These are phyloP conservation scores for Metarhizium brunneum DNA, from an alignment of 2,329 filamentous ascomycete genomes.

Conservation along the genomic window DNA sequence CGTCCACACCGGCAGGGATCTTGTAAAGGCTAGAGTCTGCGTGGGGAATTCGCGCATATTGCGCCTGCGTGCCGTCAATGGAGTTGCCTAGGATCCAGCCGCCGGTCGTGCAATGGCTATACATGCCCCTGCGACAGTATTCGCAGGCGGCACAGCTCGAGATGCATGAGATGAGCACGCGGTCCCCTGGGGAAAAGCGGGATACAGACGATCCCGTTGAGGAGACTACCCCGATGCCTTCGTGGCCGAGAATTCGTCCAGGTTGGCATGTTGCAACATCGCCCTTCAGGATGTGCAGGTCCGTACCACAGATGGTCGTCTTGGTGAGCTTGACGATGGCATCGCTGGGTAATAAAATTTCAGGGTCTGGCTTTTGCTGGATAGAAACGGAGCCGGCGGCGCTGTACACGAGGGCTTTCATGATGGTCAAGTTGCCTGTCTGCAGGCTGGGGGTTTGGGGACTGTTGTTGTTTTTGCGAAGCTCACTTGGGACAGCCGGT, in stretches of 20 bases:
- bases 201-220: constrained; percentile 33
- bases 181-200: constrained; percentile 38
- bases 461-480: background rate
- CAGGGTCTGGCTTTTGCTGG: constrained; percentile 31
- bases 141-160: constrained; percentile 40
- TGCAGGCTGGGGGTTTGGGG: background rate
- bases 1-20: constrained; percentile 31
- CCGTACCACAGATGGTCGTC: constrained; percentile 43
- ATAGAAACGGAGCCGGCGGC: constrained; percentile 24
- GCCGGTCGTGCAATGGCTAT: constrained; percentile 41
- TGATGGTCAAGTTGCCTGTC: constrained; percentile 11
- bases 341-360: constrained; percentile 32
- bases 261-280: constrained; percentile 37
- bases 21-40: constrained; percentile 38
- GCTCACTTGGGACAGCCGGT: background rate
- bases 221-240: constrained; percentile 41
- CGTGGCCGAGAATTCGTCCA: constrained; percentile 41
- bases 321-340: constrained; percentile 38
- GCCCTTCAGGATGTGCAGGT: constrained; percentile 46
- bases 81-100: constrained; percentile 46
- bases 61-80: constrained; percentile 46
- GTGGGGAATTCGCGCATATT: constrained; percentile 43
- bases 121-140: constrained; percentile 41
- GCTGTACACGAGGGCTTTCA: constrained; percentile 39
- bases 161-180: constrained; percentile 42